phyloP scores from a whole-genome alignment of 306 rosid genomes.

The Styphnolobium japonicum region DNA sequence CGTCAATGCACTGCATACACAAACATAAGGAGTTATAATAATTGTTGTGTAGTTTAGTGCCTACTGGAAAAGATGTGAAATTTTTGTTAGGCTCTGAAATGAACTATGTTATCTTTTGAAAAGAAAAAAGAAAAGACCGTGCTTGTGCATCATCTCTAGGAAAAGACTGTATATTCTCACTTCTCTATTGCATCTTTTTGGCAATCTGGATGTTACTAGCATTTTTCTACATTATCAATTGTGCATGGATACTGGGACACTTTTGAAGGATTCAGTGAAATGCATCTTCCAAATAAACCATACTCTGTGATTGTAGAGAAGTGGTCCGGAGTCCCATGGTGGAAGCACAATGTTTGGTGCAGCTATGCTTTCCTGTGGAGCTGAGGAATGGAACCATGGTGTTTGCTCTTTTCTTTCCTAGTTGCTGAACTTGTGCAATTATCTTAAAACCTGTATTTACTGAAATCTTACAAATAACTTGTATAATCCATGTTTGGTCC shows the following conservation, averaged over 20 bases:
- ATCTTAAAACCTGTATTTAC: conserved; percentile 1
- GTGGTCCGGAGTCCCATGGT: conserved; percentile 94
- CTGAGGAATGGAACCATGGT: conserved; percentile 89
- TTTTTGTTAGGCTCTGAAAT: background rate
- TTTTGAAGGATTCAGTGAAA: conserved; percentile 24
- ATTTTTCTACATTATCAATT: background rate
- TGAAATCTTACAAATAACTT: conserved; percentile 16
- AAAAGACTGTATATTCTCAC: conserved; percentile 20
- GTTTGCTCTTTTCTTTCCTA: conserved; percentile 13
- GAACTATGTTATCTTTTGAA: background rate
- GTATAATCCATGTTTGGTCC: conserved; percentile 16
- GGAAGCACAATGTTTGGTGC: conserved; percentile 94
- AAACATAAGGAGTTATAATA: background rate
- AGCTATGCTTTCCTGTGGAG: conserved; percentile 87
- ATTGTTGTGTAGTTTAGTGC: conserved; percentile 1
- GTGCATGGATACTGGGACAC: conserved; percentile 9
- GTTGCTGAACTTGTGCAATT: conserved; percentile 15
- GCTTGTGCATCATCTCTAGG: background rate
- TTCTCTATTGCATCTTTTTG: conserved; percentile 19
- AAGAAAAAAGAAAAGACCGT: background rate
- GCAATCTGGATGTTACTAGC: conserved; percentile 11
- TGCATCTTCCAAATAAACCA: conserved; percentile 32
- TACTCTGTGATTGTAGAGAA: conserved; percentile 62
- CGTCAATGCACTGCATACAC: conserved; percentile 21
- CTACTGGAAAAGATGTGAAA: background rate